These are phyloP conservation scores for Microbotryum lychnidis-dioicae DNA, from an alignment of 1,284 basidiomycete genomes.

Conservation along the genomic window DNA sequence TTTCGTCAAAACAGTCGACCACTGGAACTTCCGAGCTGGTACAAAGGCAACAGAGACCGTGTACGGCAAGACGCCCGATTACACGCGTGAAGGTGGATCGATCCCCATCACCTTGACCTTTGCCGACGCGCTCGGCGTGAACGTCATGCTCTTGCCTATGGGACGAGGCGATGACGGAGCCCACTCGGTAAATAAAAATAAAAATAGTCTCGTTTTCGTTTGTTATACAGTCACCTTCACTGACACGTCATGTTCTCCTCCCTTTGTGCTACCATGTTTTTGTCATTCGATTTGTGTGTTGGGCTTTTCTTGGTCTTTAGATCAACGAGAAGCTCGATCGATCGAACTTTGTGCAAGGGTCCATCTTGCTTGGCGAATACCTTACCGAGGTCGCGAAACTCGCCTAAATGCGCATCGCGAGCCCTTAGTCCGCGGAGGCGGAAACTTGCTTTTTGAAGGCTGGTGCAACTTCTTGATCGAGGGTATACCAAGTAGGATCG, in stretches of 20 bases:
- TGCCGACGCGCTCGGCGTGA: slow-evolving; percentile 66
- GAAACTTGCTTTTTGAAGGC: no score
- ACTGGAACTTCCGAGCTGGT: slow-evolving; percentile 95
- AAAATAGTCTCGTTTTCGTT: no score
- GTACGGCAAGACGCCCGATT: slow-evolving; percentile 74
- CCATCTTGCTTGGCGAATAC: slow-evolving; percentile 43
- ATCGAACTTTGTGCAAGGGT: slow-evolving; percentile 83
- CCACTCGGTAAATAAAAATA: slow-evolving; percentile 52
- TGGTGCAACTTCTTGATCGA: no score
- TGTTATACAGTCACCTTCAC: no score
- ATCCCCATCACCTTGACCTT: slow-evolving; percentile 96
- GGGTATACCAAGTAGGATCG: no score
- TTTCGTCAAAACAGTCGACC: slow-evolving; percentile 51
- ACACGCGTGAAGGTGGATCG: slow-evolving; percentile 89
- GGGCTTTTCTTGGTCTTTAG: slow-evolving; percentile 10
- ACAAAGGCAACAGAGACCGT: slow-evolving; percentile 71
- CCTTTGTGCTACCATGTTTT: no score
- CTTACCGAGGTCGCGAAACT: slow-evolving; percentile 19
- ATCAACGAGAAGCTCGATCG: slow-evolving; percentile 95
- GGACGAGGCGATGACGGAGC: slow-evolving; percentile 89
- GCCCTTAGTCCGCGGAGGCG: no score
- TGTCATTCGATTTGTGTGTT: no score
- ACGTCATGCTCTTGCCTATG: slow-evolving; percentile 49
- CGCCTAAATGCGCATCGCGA: no score
- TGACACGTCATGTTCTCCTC: no score